Conservation (phyloP, 768 basidiomycete species). For the Hygrocybe coccinea region DNA sequence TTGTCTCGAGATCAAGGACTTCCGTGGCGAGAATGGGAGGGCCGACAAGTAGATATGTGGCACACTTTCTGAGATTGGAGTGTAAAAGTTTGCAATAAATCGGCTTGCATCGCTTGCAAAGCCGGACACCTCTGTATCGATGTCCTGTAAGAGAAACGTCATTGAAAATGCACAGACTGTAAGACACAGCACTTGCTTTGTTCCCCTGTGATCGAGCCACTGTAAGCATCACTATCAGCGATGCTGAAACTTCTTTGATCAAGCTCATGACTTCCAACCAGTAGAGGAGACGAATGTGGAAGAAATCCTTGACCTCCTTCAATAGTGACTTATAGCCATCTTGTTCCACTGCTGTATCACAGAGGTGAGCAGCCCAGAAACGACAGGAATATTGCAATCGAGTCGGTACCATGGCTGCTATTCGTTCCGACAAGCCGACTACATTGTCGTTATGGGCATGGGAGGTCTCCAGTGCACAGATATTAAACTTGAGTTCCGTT, state of each 20-base stretch:
- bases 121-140: not conserved
- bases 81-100: conserved; percentile 31
- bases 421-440: conserved; percentile 10
- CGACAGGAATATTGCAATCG: conserved; percentile 34
- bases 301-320: no score
- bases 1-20: conserved; percentile 18
- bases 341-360: not conserved
- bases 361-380: conserved; percentile 33
- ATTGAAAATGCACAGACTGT: not conserved
- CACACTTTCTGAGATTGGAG: conserved; percentile 26
- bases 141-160: not conserved
- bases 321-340: no score
- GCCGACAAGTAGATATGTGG: conserved; percentile 40
- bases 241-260: no score
- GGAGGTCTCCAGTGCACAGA: no score
- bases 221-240: no score
- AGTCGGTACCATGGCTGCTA: conserved; percentile 24
- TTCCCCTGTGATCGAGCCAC: not conserved
- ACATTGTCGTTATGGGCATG: conserved; percentile 27
- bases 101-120: conserved; percentile 23
- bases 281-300: no score
- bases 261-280: no score
- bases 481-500: no score
- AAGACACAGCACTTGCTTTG: not conserved
- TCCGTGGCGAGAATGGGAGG: conserved; percentile 29